Conservation (phyloP, 257 asterid species). For the Rehmannia glutinosa region DNA sequence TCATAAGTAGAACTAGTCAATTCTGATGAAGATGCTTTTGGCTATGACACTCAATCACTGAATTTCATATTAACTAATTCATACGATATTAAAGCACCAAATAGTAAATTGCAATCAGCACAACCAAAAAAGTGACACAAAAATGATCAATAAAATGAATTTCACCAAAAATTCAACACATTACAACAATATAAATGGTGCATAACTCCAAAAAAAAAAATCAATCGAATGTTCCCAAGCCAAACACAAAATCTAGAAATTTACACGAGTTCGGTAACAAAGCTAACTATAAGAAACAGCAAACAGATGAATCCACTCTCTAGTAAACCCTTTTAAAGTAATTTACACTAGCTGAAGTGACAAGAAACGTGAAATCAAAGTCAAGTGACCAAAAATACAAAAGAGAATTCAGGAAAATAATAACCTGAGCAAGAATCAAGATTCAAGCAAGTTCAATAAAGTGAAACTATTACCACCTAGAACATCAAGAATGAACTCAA, state of each 20-base stretch:
- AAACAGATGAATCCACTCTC: not conserved
- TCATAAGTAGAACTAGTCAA: not conserved
- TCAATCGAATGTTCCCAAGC: not conserved
- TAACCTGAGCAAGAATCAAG: constrained; percentile 13
- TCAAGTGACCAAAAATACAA: not conserved
- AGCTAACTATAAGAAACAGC: not conserved
- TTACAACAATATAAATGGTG: too few species aligned
- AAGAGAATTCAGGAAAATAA: not conserved
- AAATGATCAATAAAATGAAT: too few species aligned
- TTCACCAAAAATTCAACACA: too few species aligned
- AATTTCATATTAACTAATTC: too few species aligned
- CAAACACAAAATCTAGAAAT: constrained; percentile 2
- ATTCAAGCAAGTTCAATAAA: constrained; percentile 9
- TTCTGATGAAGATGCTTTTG: not conserved
- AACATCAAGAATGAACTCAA: constrained; percentile 10
- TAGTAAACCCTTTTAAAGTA: not conserved
- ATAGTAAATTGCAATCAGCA: too few species aligned
- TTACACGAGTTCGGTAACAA: not conserved
- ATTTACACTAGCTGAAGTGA: not conserved
- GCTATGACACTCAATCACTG: too few species aligned
- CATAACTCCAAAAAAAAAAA: too few species aligned
- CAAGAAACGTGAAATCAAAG: constrained; percentile 14
- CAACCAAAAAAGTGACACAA: too few species aligned
- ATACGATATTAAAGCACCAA: too few species aligned
- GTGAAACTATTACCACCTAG: not conserved